phyloP scores from a whole-genome alignment of 169 alveolate genomes.

The Eimeria acervulina region DNA sequence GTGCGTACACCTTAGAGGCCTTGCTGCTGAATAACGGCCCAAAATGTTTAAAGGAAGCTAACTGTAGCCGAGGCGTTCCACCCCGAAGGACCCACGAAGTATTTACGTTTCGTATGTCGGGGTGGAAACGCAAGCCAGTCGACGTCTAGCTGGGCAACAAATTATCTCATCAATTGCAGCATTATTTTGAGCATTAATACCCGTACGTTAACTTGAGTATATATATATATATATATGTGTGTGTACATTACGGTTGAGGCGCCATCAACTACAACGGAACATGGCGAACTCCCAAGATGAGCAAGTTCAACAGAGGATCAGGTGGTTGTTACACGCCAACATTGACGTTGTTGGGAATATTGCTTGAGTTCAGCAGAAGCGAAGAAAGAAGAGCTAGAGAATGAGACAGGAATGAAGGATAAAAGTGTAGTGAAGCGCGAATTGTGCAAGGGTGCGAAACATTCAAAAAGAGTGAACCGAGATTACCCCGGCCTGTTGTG shows the following conservation, averaged over 20 bases:
- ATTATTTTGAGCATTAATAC: background rate
- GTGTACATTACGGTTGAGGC: background rate
- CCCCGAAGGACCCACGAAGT: no score
- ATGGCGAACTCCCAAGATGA: background rate
- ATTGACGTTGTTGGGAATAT: background rate
- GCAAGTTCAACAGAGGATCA: background rate
- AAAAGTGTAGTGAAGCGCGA: background rate
- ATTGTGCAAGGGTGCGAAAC: background rate
- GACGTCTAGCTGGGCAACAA: no score
- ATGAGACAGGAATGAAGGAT: background rate
- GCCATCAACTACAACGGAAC: no score
- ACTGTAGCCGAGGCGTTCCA: background rate
- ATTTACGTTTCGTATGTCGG: background rate
- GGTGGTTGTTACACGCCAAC: background rate
- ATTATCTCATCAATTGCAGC: background rate
- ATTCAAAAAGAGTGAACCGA: background rate
- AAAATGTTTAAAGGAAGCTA: background rate
- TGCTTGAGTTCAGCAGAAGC: background rate
- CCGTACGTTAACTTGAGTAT: background rate
- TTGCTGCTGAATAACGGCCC: background rate
- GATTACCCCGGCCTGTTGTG: background rate
- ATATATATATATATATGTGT: background rate
- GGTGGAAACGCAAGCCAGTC: background rate
- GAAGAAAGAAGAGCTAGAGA: background rate
- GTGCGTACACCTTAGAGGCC: background rate